Percentiles rank a stretch among this genome's conserved stretches.
Evolutionary conservation across 1,139 yeast species (phyloP).

Genomic region (Pichia sp.): DNA sequence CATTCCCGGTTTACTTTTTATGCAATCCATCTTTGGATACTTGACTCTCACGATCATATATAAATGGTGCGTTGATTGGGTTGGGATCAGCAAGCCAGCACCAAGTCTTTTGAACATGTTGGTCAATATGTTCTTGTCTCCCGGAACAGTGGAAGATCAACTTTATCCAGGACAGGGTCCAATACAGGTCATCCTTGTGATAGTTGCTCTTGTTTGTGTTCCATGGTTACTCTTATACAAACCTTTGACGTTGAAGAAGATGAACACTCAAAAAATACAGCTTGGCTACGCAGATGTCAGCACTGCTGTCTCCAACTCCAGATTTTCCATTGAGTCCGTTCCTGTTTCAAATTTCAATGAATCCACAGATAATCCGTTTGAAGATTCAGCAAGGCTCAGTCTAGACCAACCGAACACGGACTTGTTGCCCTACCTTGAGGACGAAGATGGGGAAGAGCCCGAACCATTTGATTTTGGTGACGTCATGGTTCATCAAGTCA

Average conservation of each 20-base stretch:
- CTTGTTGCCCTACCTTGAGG: conserved; percentile 1
- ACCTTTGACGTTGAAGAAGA: conserved; percentile 64
- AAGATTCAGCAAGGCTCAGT: conserved; percentile 3
- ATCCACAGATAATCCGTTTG: not conserved
- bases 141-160: conserved; percentile 80
- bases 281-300: conserved; percentile 15
- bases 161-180: conserved; percentile 78
- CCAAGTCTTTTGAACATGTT: conserved; percentile 94
- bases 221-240: conserved; percentile 90
- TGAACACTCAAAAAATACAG: conserved; percentile 22
- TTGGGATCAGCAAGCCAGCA: conserved; percentile 63
- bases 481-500: conserved; percentile 93
- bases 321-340: conserved; percentile 56
- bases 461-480: conserved; percentile 78
- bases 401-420: conserved; percentile 2
- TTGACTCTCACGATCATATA: conserved; percentile 75
- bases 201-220: conserved; percentile 80
- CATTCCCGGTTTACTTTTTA: conserved; percentile 86
- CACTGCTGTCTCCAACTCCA: conserved; percentile 57
- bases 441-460: conserved; percentile 37
- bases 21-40: conserved; percentile 96
- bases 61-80: conserved; percentile 96
- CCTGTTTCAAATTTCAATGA: conserved; percentile 7
- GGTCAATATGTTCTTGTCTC: conserved; percentile 91
- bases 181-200: conserved; percentile 66